A percentile compares a stretch with the other conserved stretches of the same genome.
Evolutionary conservation across 2,329 filamentous ascomycete species (phyloP).

Genomic region (Aspergillus niger): DNA sequence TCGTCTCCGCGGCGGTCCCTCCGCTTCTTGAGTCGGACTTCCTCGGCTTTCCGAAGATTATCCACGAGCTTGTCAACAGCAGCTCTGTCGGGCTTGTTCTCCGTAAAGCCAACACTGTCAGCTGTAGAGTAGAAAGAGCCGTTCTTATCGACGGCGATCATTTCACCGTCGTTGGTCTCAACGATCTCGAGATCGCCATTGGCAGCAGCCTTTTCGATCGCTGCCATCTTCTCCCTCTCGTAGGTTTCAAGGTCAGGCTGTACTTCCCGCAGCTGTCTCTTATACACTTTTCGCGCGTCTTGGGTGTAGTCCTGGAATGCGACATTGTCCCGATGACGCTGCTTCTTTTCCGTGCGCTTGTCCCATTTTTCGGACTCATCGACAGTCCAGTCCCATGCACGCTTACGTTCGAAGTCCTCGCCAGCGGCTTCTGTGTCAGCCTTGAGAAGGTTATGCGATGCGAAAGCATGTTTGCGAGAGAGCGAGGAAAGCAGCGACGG

Average conservation of each 20-base stretch:
- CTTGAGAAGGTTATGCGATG: slow-evolving; percentile 89
- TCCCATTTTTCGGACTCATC: slow-evolving; percentile 97
- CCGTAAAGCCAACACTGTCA: slow-evolving; percentile 75
- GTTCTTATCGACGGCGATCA: slow-evolving; percentile 89
- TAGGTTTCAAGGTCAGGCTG: slow-evolving; percentile 80
- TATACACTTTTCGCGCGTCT: slow-evolving; percentile 90
- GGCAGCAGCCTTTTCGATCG: slow-evolving; percentile 80
- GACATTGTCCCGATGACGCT: slow-evolving; percentile 76
- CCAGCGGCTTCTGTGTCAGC: slow-evolving; percentile 82
- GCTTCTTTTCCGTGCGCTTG: slow-evolving; percentile 82
- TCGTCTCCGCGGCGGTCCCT: slow-evolving; percentile 80
- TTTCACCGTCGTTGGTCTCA: slow-evolving; percentile 90
- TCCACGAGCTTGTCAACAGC: slow-evolving; percentile 84
- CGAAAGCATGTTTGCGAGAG: slow-evolving; percentile 83
- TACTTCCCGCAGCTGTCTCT: slow-evolving; percentile 79
- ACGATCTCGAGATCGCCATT: slow-evolving; percentile 87
- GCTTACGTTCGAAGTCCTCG: slow-evolving; percentile 94
- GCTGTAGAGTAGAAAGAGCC: slow-evolving; percentile 89
- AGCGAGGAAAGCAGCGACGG: slow-evolving; percentile 74
- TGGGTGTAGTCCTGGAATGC: slow-evolving; percentile 87
- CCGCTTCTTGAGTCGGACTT: slow-evolving; percentile 80
- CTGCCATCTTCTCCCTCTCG: slow-evolving; percentile 79
- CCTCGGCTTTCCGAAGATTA: slow-evolving; percentile 86
- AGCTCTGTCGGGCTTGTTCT: slow-evolving; percentile 84
- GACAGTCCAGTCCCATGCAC: slow-evolving; percentile 97